These are phyloP conservation scores for Crinitomyces ghanaensis DNA, from an alignment of 805 yeast species.

Conservation along the genomic window DNA sequence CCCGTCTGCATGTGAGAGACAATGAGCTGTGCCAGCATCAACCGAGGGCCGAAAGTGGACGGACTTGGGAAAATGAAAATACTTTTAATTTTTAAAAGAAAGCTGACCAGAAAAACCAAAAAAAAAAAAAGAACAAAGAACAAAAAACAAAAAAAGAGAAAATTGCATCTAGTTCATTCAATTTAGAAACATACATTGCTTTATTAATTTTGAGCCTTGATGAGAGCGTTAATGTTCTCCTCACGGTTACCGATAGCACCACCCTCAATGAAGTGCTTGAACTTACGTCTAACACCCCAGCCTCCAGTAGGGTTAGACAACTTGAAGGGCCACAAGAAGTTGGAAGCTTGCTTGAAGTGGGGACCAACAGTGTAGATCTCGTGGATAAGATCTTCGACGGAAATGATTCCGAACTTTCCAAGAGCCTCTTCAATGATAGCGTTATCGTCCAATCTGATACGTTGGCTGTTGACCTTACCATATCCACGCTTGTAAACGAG, in stretches of 20 bases:
- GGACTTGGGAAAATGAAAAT: no score
- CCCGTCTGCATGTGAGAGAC: no score
- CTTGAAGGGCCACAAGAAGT: conserved; percentile 81
- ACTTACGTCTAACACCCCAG: conserved; percentile 71
- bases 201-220: conserved; percentile 18
- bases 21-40: no score
- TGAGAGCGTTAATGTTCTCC: conserved; percentile 63
- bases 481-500: conserved; percentile 74
- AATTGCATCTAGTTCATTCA: no score
- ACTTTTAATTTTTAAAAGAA: no score
- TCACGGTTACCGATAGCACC: conserved; percentile 81
- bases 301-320: conserved; percentile 75
- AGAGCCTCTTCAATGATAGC: conserved; percentile 56
- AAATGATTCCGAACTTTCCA: conserved; percentile 66
- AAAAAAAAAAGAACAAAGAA: no score
- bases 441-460: conserved; percentile 62
- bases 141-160: no score
- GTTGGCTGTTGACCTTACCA: conserved; percentile 74
- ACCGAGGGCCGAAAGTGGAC: no score
- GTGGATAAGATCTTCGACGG: conserved; percentile 69
- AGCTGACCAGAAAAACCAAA: no score
- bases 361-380: conserved; percentile 77
- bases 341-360: conserved; percentile 75
- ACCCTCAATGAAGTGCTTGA: conserved; percentile 77
- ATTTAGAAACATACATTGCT: no score